phyloP scores from a whole-genome alignment of 1,284 basidiomycete species.

The Pseudozyma sp. region DNA sequence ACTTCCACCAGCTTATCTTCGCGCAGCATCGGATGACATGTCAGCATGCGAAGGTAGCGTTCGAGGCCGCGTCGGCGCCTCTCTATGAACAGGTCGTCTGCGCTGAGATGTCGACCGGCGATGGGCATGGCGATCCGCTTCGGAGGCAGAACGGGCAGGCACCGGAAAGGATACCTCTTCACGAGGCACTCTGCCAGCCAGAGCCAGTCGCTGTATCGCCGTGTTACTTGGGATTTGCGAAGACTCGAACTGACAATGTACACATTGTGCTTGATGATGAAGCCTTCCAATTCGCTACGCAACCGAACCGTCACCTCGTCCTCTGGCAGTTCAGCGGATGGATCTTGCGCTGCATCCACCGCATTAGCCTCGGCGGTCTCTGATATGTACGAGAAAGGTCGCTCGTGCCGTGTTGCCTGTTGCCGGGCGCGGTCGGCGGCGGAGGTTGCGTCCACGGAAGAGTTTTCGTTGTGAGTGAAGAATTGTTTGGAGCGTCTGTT shows the following conservation, averaged over 20 bases:
- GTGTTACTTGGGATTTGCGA: conserved; percentile 36
- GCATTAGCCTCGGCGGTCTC: conserved; percentile 42
- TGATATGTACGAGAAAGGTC: conserved; percentile 49
- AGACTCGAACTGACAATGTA: conserved; percentile 45
- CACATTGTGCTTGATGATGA: conserved; percentile 55
- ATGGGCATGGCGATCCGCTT: conserved; percentile 52
- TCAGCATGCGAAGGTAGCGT: conserved; percentile 43
- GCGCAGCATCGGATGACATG: conserved; percentile 43
- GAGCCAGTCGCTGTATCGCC: conserved; percentile 59
- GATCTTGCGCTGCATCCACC: conserved; percentile 32
- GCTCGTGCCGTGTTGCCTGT: conserved; percentile 17
- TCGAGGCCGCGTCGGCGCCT: conserved; percentile 42
- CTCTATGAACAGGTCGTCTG: conserved; percentile 50
- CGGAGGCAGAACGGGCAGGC: conserved; percentile 50
- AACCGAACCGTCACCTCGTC: conserved; percentile 43
- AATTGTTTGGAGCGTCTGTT: conserved; percentile 6
- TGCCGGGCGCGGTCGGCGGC: conserved; percentile 10
- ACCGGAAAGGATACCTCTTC: conserved; percentile 56
- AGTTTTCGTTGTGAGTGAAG: conserved; percentile 18
- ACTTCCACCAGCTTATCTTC: conserved; percentile 47
- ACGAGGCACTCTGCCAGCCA: conserved; percentile 52
- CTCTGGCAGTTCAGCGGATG: conserved; percentile 36
- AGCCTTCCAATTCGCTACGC: conserved; percentile 44
- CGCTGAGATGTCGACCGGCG: conserved; percentile 44
- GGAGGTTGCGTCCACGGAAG: conserved; percentile 8